Conservation (phyloP, 2,329 filamentous ascomycete species). For the Diaporthe aspalathi region DNA sequence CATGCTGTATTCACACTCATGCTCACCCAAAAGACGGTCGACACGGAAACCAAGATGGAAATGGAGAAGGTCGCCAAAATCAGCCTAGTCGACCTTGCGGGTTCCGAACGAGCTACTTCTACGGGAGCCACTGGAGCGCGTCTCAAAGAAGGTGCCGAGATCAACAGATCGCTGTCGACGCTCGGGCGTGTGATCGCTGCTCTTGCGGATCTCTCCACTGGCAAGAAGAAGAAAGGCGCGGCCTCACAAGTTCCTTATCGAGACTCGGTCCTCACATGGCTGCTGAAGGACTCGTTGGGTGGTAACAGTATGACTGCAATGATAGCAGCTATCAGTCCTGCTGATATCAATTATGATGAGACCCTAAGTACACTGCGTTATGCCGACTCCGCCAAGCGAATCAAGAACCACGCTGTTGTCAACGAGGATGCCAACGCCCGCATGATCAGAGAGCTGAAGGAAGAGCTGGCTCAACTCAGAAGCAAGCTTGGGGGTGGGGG, state of each 20-base stretch:
- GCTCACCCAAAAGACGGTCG: conserved; percentile 91
- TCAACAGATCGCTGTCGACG: conserved; percentile 96
- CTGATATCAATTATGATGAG: conserved; percentile 99
- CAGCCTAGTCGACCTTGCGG: conserved; percentile 95
- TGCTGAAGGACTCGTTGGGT: conserved; percentile 95
- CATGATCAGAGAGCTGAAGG: conserved; percentile 98
- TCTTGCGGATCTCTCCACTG: conserved; percentile 87
- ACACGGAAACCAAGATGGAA: conserved; percentile 94
- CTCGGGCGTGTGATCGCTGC: conserved; percentile 97
- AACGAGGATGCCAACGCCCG: conserved; percentile 99
- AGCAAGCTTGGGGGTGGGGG: conserved; percentile 77
- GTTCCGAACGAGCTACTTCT: conserved; percentile 96
- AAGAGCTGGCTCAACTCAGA: conserved; percentile 87
- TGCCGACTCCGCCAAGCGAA: conserved; percentile 96
- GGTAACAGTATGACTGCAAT: conserved; percentile 99
- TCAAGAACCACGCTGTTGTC: conserved; percentile 99
- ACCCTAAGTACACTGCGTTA: conserved; percentile 95
- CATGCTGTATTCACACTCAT: conserved; percentile 98
- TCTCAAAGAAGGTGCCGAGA: conserved; percentile 97
- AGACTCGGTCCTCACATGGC: conserved; percentile 96
- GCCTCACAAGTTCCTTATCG: conserved; percentile 89
- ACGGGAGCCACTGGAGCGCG: conserved; percentile 96
- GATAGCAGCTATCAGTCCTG: conserved; percentile 98
- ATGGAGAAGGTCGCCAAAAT: conserved; percentile 99
- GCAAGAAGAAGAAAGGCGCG: conserved; percentile 83